Evolutionary conservation across 2,329 filamentous ascomycete genomes (phyloP).

Genomic region (Cladosporium oxysporum): DNA sequence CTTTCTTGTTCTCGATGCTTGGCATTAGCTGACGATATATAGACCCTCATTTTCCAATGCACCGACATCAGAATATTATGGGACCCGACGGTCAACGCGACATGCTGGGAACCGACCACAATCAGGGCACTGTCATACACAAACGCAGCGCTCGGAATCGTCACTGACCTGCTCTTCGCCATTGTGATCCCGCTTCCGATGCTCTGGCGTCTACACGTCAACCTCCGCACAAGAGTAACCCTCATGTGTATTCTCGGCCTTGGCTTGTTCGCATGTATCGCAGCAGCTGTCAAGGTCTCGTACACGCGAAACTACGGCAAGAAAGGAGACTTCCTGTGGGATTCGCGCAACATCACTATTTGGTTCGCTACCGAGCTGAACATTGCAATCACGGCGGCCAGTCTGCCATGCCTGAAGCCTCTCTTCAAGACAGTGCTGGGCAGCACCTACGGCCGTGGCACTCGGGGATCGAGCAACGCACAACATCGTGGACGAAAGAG

Average conservation of each 20-base stretch:
- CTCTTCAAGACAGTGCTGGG: conserved; percentile 20
- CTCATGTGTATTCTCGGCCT: conserved; percentile 41
- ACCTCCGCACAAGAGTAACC: conserved; percentile 44
- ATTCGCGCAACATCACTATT: conserved; percentile 9
- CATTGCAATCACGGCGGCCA: conserved; percentile 31
- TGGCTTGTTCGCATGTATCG: conserved; percentile 43
- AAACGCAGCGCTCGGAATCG: conserved; percentile 46
- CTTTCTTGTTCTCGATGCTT: background rate
- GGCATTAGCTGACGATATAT: background rate
- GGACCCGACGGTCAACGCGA: background rate
- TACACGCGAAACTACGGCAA: conserved; percentile 1
- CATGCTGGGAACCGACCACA: background rate
- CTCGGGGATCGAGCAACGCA: background rate
- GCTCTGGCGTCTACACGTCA: conserved; percentile 47
- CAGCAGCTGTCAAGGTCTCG: background rate
- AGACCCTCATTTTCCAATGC: background rate
- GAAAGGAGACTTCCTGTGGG: conserved; percentile 11
- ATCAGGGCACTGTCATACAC: background rate
- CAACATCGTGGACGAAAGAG: background rate
- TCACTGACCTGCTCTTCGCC: conserved; percentile 46
- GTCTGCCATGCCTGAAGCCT: conserved; percentile 24
- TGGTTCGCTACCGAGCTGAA: conserved; percentile 27
- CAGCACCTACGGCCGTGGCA: conserved; percentile 4
- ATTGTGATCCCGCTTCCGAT: conserved; percentile 44
- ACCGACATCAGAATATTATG: background rate